phyloP scores from a whole-genome alignment of 306 rosid genomes.

The Corylus americana region DNA sequence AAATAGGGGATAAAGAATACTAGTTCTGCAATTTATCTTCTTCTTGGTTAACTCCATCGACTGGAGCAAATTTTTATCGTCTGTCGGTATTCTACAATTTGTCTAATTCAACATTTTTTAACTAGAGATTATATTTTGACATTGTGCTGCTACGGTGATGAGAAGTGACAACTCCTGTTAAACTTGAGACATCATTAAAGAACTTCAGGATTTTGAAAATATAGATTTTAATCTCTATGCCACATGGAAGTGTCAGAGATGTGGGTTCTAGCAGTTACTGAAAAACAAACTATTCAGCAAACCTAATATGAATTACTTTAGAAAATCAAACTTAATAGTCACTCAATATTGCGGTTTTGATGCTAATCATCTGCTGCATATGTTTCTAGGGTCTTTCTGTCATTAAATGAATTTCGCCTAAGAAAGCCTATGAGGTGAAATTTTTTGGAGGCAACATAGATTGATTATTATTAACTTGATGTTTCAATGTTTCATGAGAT shows the following conservation, averaged over 20 bases:
- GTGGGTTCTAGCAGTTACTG: not conserved
- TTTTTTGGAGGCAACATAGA: not conserved
- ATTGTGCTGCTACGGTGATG: not conserved
- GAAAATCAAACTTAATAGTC: not conserved
- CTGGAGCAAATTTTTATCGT: not conserved
- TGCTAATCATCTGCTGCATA: not conserved
- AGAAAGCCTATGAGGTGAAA: not conserved
- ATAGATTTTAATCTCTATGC: not conserved
- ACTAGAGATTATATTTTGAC: not conserved
- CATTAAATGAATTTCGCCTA: not conserved
- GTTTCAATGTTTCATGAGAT: not conserved
- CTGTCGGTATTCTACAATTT: not conserved
- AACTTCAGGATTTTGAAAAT: not conserved
- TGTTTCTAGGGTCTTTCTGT: not conserved
- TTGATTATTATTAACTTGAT: not conserved
- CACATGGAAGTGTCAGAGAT: not conserved
- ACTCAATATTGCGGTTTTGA: not conserved
- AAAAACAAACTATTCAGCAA: not conserved
- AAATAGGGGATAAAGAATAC: conserved; percentile 6
- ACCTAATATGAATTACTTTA: not conserved
- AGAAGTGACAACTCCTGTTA: not conserved
- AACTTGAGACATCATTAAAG: conserved; percentile 1
- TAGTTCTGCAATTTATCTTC: conserved; percentile 1
- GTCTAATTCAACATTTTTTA: not conserved
- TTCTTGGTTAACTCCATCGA: not conserved